phyloP scores from a whole-genome alignment of 345 rosid species.

The Eucalyptus tenuipes region DNA sequence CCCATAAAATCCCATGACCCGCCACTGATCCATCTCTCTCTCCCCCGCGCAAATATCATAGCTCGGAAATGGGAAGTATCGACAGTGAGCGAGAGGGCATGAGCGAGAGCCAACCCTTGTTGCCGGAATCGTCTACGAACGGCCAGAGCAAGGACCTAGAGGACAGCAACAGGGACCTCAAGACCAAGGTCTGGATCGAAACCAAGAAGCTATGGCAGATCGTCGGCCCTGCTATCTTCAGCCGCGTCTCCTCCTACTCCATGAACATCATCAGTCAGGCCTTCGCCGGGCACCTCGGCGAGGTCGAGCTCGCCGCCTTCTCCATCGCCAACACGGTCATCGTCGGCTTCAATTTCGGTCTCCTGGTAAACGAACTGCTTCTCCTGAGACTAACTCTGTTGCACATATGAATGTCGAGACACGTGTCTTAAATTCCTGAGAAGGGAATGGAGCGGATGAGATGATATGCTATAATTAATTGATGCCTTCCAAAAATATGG shows the following conservation, averaged over 20 bases:
- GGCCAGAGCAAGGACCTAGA: not conserved
- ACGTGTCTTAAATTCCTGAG: not conserved
- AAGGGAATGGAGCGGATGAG: not conserved
- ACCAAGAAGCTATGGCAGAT: slow-evolving; percentile 29
- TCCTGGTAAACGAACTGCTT: not conserved
- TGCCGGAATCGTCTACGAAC: not conserved
- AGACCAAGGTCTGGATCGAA: slow-evolving; percentile 27
- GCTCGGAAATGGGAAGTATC: not conserved
- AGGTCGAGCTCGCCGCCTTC: slow-evolving; percentile 26
- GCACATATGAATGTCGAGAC: not conserved
- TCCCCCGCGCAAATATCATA: not conserved
- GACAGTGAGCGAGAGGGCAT: not conserved
- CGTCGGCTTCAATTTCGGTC: slow-evolving; percentile 26
- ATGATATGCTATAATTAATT: not conserved
- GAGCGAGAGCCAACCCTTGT: not conserved
- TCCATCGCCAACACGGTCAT: slow-evolving; percentile 34
- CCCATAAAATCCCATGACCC: not conserved
- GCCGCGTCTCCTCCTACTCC: slow-evolving; percentile 19
- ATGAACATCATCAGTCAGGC: slow-evolving; percentile 31
- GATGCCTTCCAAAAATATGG: not conserved
- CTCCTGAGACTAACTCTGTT: not conserved
- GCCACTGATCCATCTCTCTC: not conserved
- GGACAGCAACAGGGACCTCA: not conserved
- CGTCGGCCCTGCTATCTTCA: slow-evolving; percentile 30
- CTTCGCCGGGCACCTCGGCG: slow-evolving; percentile 32